Evolutionary conservation across 2,329 filamentous ascomycete genomes (phyloP).

Genomic region (Fusarium aywerte): DNA sequence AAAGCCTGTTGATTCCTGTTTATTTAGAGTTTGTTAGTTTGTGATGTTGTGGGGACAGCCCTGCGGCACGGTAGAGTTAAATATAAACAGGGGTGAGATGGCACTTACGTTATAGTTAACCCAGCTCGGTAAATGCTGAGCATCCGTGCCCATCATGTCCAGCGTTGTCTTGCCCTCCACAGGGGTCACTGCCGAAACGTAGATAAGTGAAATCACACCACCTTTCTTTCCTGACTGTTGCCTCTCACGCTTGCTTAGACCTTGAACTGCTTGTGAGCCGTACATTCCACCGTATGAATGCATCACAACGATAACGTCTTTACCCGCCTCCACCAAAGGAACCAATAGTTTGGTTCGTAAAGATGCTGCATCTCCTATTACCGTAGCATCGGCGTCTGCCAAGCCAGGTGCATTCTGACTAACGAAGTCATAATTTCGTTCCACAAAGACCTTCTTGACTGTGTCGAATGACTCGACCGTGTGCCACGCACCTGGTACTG

Average conservation of each 20-base stretch:
- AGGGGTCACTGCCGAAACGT: conserved; percentile 14
- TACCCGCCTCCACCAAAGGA: conserved; percentile 31
- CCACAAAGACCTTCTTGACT: neutral
- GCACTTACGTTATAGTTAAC: conserved; percentile 4
- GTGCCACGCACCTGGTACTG: conserved; percentile 41
- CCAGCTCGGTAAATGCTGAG: neutral
- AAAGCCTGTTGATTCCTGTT: conserved; percentile 3
- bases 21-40: neutral
- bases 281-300: conserved; percentile 41
- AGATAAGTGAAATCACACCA: conserved; percentile 24
- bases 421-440: conserved; percentile 4
- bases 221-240: conserved; percentile 1
- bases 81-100: too few relatives aligned
- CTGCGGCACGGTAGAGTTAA: too few relatives aligned
- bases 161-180: neutral
- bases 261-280: conserved; percentile 28
- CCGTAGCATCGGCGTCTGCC: neutral
- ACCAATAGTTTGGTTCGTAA: conserved; percentile 8
- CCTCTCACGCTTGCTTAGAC: conserved; percentile 29
- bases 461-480: neutral
- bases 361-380: conserved; percentile 1
- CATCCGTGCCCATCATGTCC: conserved; percentile 14
- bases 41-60: too few relatives aligned
- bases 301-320: conserved; percentile 37
- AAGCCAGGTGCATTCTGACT: conserved; percentile 12